Conservation (phyloP, 768 basidiomycete species). For the Baorangia bicolor region DNA sequence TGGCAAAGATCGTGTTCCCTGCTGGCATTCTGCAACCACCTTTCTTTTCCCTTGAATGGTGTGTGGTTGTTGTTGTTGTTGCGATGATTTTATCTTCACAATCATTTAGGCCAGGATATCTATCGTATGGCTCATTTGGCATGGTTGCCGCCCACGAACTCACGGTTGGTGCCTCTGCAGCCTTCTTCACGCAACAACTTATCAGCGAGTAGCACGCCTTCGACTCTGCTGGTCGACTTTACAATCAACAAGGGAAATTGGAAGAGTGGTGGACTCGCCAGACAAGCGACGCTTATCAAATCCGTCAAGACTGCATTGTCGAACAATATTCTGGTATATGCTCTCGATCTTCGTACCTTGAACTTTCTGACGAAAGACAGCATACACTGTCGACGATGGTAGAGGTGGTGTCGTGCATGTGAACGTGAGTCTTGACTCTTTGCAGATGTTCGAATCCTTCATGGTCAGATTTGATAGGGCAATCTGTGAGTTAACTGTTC, state of each 20-base stretch:
- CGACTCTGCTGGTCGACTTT: slow-evolving; percentile 85
- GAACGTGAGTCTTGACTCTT: slow-evolving; percentile 53
- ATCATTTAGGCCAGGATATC: slow-evolving; percentile 74
- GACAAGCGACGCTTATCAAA: slow-evolving; percentile 81
- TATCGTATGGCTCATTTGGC: slow-evolving; percentile 91
- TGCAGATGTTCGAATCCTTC: background rate
- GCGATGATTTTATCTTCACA: slow-evolving; percentile 6
- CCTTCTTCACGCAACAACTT: background rate
- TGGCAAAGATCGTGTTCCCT: slow-evolving; percentile 84
- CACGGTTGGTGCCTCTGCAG: slow-evolving; percentile 49
- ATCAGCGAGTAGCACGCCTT: slow-evolving; percentile 67
- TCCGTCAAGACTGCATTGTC: slow-evolving; percentile 85
- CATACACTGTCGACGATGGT: slow-evolving; percentile 81
- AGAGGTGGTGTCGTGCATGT: slow-evolving; percentile 82
- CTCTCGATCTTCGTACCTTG: background rate
- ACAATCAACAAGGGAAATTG: slow-evolving; percentile 85
- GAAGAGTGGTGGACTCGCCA: slow-evolving; percentile 92
- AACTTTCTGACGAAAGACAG: slow-evolving; percentile 33
- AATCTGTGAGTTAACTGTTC: slow-evolving; percentile 55
- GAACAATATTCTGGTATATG: slow-evolving; percentile 83
- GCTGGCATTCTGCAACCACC: slow-evolving; percentile 94
- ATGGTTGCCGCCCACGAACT: slow-evolving; percentile 92
- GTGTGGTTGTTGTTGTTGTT: slow-evolving; percentile 9
- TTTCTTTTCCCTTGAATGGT: slow-evolving; percentile 85
- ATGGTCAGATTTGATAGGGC: slow-evolving; percentile 44